Percentiles rank a stretch among this genome's conserved stretches.
Conservation (phyloP, 495 filamentous ascomycete species). For the Lineolata rhizophorae region DNA sequence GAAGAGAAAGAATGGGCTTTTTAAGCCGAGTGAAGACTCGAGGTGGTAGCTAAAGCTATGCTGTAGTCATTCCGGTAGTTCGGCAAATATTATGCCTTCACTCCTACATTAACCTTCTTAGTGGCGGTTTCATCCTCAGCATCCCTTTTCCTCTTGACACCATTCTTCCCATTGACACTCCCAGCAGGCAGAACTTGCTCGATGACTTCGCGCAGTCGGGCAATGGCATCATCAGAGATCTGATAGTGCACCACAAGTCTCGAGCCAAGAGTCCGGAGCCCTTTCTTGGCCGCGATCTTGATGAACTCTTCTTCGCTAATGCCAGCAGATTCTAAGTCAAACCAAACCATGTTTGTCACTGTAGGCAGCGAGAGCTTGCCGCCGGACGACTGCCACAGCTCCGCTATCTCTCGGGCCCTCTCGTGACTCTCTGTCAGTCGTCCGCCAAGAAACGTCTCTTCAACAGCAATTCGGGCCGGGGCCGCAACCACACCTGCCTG, state of each 20-base stretch:
- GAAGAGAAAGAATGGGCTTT: background rate
- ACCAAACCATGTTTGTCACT: slow-evolving; percentile 90
- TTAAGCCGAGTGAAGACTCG: too few species aligned
- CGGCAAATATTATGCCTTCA: too few species aligned
- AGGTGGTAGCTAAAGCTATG: too few species aligned
- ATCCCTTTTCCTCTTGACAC: background rate
- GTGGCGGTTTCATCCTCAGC: too few species aligned
- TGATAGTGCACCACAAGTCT: slow-evolving; percentile 46
- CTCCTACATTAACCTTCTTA: too few species aligned
- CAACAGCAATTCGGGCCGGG: slow-evolving; percentile 32
- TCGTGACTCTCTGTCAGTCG: slow-evolving; percentile 36
- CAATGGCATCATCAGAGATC: slow-evolving; percentile 29
- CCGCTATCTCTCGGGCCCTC: slow-evolving; percentile 40
- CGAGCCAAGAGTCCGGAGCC: slow-evolving; percentile 28
- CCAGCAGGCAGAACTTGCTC: slow-evolving; percentile 9
- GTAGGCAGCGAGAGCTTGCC: slow-evolving; percentile 37
- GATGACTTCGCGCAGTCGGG: slow-evolving; percentile 26
- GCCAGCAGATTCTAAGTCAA: slow-evolving; percentile 40
- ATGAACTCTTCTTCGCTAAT: slow-evolving; percentile 24
- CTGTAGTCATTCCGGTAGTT: too few species aligned
- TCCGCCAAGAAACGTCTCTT: slow-evolving; percentile 54
- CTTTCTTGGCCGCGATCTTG: slow-evolving; percentile 26
- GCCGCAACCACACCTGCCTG: slow-evolving; percentile 43
- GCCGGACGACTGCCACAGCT: slow-evolving; percentile 26
- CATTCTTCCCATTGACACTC: background rate